Evolutionary conservation across 441 rosid genomes (phyloP).

Genomic region (Syzygium syzygioides): DNA sequence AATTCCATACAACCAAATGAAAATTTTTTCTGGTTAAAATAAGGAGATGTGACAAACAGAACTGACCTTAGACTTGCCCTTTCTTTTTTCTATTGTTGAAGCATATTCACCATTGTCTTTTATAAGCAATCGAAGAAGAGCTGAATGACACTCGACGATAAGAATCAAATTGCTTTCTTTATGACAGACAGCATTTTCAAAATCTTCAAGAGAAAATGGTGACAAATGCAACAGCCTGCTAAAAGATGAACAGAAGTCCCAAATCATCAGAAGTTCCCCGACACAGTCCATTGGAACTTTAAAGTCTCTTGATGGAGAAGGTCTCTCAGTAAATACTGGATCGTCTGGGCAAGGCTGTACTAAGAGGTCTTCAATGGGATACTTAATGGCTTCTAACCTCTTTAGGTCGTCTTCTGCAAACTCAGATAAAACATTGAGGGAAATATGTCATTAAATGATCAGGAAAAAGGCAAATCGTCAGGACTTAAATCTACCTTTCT

Average conservation of each 20-base stretch:
- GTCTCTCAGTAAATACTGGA: slow-evolving; percentile 64
- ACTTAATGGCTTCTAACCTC: slow-evolving; percentile 44
- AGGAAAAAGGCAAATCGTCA: background rate
- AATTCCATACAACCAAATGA: background rate
- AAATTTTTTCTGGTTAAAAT: background rate
- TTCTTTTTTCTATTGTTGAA: slow-evolving; percentile 38
- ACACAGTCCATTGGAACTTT: slow-evolving; percentile 66
- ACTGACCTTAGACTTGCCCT: slow-evolving; percentile 62
- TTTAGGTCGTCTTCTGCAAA: slow-evolving; percentile 41
- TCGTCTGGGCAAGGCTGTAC: slow-evolving; percentile 69
- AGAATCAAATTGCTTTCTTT: slow-evolving; percentile 44
- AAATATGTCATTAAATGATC: background rate
- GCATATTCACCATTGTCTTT: slow-evolving; percentile 41
- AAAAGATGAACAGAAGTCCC: slow-evolving; percentile 95
- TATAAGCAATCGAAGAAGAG: slow-evolving; percentile 64
- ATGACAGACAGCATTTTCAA: slow-evolving; percentile 85
- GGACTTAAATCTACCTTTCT: slow-evolving; percentile 20
- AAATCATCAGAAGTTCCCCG: slow-evolving; percentile 88
- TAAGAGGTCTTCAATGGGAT: slow-evolving; percentile 90
- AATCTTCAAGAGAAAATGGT: slow-evolving; percentile 85
- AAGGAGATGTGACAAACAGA: background rate
- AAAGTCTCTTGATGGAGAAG: slow-evolving; percentile 79
- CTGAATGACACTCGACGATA: slow-evolving; percentile 76
- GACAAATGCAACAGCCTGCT: slow-evolving; percentile 62
- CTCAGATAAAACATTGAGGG: slow-evolving; percentile 3